Conservation (phyloP, 768 basidiomycete species). For the Antrodiella citrinella region DNA sequence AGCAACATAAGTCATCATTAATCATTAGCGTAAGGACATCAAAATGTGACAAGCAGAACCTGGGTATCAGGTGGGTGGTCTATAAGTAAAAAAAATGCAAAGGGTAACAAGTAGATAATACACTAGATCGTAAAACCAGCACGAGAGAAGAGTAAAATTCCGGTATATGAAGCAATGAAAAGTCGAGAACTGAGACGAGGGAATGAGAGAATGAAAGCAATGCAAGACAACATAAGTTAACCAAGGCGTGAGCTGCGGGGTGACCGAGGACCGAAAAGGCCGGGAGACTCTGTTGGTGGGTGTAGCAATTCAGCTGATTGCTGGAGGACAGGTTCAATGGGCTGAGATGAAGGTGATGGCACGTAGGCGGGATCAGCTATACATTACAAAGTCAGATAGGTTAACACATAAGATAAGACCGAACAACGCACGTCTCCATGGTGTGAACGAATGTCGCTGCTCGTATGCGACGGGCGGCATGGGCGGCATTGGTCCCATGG, state of each 20-base stretch:
- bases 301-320: background rate
- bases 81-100: background rate
- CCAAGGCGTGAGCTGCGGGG: constrained; percentile 42
- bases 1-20: background rate
- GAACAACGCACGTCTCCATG: constrained; percentile 32
- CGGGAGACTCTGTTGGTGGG: constrained; percentile 39
- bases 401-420: background rate
- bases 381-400: constrained; percentile 1
- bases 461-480: constrained; percentile 14
- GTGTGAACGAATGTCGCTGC: constrained; percentile 29
- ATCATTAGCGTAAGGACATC: background rate
- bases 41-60: background rate
- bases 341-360: constrained; percentile 52
- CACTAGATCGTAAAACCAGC: background rate
- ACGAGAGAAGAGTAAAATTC: too few relatives aligned
- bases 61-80: background rate
- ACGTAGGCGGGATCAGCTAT: constrained; percentile 50
- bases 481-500: constrained; percentile 10
- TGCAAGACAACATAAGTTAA: constrained; percentile 4
- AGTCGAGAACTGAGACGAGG: background rate
- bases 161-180: background rate
- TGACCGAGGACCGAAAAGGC: constrained; percentile 75
- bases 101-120: background rate
- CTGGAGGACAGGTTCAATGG: background rate
- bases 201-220: background rate